Percentiles rank a stretch among this genome's conserved stretches.
Evolutionary conservation across 2,329 filamentous ascomycete genomes (phyloP).

Genomic region (Arthrobotrys pseudoclavata): DNA sequence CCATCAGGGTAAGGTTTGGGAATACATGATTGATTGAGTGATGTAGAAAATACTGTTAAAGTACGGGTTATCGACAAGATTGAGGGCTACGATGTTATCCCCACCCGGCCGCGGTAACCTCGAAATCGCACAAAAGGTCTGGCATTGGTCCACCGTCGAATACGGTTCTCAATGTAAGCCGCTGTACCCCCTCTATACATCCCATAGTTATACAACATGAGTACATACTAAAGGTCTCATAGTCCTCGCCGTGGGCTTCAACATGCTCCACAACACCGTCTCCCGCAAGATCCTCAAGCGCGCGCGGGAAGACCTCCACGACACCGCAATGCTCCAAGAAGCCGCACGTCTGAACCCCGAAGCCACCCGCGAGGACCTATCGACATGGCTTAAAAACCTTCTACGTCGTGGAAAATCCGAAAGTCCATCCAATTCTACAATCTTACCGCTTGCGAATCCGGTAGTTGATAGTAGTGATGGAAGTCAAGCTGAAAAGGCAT

Average conservation of each 20-base stretch:
- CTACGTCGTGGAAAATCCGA: conserved; percentile 20
- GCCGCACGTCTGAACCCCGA: conserved; percentile 40
- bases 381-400: conserved; percentile 40
- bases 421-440: conserved; percentile 48
- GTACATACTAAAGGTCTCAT: background rate
- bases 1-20: background rate
- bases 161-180: conserved; percentile 69
- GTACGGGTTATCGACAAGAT: conserved; percentile 54
- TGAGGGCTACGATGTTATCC: conserved; percentile 56
- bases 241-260: conserved; percentile 71
- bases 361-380: conserved; percentile 27
- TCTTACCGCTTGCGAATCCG: conserved; percentile 35
- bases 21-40: background rate
- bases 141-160: conserved; percentile 71
- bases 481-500: conserved; percentile 38
- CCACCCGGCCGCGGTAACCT: conserved; percentile 60
- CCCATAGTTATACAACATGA: background rate
- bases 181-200: background rate
- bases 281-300: conserved; percentile 58
- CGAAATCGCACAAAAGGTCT: conserved; percentile 69
- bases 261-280: conserved; percentile 68
- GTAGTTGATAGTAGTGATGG: conserved; percentile 60
- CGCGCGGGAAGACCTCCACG: conserved; percentile 51
- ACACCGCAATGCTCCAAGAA: conserved; percentile 54
- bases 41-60: conserved; percentile 48